Evolutionary conservation across 805 yeast genomes (phyloP).

Genomic region (Suhomyces sp.): DNA sequence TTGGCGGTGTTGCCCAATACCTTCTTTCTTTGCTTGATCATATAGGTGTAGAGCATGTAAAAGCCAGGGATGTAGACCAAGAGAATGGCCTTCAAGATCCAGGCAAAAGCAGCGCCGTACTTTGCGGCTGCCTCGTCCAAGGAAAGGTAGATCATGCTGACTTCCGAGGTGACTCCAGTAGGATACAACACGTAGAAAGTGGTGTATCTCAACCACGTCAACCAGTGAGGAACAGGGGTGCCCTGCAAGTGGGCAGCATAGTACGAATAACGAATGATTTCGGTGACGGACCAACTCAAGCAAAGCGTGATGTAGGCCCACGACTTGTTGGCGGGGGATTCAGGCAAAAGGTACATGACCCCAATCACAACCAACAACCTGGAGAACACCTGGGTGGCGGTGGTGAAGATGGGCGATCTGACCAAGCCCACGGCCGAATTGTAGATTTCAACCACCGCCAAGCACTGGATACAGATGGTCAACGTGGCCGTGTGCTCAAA

Average conservation of each 20-base stretch:
- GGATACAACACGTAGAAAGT: slow-evolving; percentile 84
- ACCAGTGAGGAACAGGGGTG: slow-evolving; percentile 51
- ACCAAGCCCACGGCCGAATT: slow-evolving; percentile 81
- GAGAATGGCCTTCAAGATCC: slow-evolving; percentile 55
- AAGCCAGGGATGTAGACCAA: slow-evolving; percentile 81
- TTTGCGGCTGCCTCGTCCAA: slow-evolving; percentile 61
- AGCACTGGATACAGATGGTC: slow-evolving; percentile 67
- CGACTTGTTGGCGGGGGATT: slow-evolving; percentile 54
- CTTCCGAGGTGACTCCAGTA: slow-evolving; percentile 85
- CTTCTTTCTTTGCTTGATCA: slow-evolving; percentile 85
- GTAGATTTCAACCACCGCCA: slow-evolving; percentile 76
- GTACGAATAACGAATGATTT: slow-evolving; percentile 81
- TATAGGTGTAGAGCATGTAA: slow-evolving; percentile 78
- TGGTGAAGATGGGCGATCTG: slow-evolving; percentile 79
- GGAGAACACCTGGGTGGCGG: slow-evolving; percentile 83
- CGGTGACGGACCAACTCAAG: slow-evolving; percentile 93
- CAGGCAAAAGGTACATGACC: slow-evolving; percentile 70
- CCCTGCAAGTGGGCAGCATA: slow-evolving; percentile 67
- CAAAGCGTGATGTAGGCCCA: slow-evolving; percentile 57
- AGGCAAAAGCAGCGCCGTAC: slow-evolving; percentile 51
- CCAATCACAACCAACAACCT: slow-evolving; percentile 82
- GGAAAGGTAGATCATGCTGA: slow-evolving; percentile 64
- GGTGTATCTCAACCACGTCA: slow-evolving; percentile 78
- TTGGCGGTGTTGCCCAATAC: slow-evolving; percentile 45
- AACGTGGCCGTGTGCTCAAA: slow-evolving; percentile 57